phyloP scores from a whole-genome alignment of 495 filamentous ascomycete species.

The Apodospora peruviana region DNA sequence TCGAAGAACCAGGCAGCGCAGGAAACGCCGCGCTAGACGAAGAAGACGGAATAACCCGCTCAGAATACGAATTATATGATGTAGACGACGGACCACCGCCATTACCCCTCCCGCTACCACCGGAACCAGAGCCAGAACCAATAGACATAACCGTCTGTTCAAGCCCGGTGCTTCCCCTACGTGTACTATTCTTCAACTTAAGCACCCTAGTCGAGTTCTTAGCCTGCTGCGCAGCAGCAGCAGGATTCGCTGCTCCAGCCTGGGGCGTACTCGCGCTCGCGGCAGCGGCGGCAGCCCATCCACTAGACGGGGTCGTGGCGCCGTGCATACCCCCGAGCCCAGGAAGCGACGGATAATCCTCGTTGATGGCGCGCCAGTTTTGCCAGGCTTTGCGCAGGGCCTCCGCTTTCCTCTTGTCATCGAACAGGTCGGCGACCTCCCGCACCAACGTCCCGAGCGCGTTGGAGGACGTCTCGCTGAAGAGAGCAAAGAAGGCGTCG shows the following conservation, averaged over 20 bases:
- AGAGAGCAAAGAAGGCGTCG: slow-evolving; percentile 72
- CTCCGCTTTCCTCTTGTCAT: slow-evolving; percentile 67
- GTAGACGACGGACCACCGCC: background rate
- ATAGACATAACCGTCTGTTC: slow-evolving; percentile 28
- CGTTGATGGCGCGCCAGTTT: slow-evolving; percentile 90
- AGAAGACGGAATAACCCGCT: slow-evolving; percentile 16
- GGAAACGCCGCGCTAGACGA: slow-evolving; percentile 31
- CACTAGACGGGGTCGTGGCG: slow-evolving; percentile 38
- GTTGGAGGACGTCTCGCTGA: slow-evolving; percentile 64
- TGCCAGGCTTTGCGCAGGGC: slow-evolving; percentile 78
- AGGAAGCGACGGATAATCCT: slow-evolving; percentile 90
- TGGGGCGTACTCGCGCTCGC: slow-evolving; percentile 26
- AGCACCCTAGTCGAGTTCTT: slow-evolving; percentile 38
- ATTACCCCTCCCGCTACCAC: background rate
- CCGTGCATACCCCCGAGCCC: slow-evolving; percentile 57
- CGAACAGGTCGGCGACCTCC: slow-evolving; percentile 90
- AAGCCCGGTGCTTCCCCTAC: slow-evolving; percentile 18
- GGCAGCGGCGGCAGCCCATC: slow-evolving; percentile 48
- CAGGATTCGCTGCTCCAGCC: slow-evolving; percentile 15
- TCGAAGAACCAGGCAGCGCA: slow-evolving; percentile 37
- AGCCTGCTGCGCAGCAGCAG: slow-evolving; percentile 20
- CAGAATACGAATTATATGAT: background rate
- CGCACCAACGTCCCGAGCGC: slow-evolving; percentile 87
- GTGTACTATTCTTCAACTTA: slow-evolving; percentile 45
- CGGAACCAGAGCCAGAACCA: slow-evolving; percentile 40